Conservation (phyloP, 495 filamentous ascomycete species). For the Xylaria nigripes region DNA sequence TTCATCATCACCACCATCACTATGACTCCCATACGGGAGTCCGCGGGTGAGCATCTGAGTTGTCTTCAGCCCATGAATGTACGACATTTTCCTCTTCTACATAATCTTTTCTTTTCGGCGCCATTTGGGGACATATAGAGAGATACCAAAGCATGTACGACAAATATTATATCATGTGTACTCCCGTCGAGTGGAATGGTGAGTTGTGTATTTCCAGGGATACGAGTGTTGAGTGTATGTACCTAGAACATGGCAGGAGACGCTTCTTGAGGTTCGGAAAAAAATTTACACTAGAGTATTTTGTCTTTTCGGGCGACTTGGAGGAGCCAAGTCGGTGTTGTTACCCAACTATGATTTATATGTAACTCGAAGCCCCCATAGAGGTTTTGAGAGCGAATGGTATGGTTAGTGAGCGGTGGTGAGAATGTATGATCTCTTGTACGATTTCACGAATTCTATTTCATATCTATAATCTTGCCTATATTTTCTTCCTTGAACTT, state of each 20-base stretch:
- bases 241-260: not conserved
- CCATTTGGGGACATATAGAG: constrained; percentile 9
- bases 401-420: not conserved
- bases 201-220: not conserved
- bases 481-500: not conserved
- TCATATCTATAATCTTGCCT: not conserved
- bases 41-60: constrained; percentile 10
- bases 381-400: not conserved
- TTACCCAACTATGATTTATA: not conserved
- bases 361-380: not conserved
- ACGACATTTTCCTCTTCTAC: not conserved
- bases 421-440: not conserved
- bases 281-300: not conserved
- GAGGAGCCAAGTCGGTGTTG: not conserved
- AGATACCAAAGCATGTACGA: constrained; percentile 16
- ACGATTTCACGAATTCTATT: not conserved
- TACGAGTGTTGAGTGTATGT: not conserved
- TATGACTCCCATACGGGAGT: constrained; percentile 18
- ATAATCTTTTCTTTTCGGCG: constrained; percentile 3
- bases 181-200: not conserved
- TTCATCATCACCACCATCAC: constrained; percentile 13
- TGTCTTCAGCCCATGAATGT: not conserved
- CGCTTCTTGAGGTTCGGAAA: not conserved
- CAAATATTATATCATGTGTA: constrained; percentile 10
- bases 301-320: not conserved